Base-by-base conservation (phyloP, 148 eudicot species). In the Cornus controversa region DNA sequence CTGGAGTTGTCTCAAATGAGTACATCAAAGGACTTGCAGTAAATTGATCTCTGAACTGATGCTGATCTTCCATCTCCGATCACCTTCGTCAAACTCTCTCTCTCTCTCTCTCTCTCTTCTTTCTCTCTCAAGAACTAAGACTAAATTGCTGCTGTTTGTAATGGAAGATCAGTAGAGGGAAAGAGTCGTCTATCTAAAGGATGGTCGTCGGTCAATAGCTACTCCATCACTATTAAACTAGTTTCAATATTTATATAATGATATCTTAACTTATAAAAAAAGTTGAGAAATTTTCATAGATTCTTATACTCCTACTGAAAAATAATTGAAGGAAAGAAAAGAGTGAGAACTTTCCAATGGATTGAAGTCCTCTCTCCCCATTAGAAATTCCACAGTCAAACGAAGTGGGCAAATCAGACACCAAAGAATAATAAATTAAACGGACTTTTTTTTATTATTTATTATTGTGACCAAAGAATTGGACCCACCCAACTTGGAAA, bases 1-100 rank as follows among this genome's bases (percentile, higher is more conserved):
- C 79, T 34, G 73, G 75, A 63, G 79, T 66, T 5, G 79, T 63
- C 14, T 26, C 72, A 15, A 63, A 73, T 9, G 79, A 75, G 64
- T 69, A 34, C 68, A n/a, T 62, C 66, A 36, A 34, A 23, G 67
- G 77, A 37, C 77, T 60, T 15, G 18, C 53, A 29, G 11, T 58
- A n/a, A 60, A 73, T 28, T 58, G 10, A n/a, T 60, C 77, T 74
- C 20, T 31, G 10, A 22, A 58, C 29, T 34, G 37, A 50, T 29
- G 34, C 34, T 31, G 18, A 25, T 62, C 69, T 8, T 63, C 62
- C 77, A 36, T 63, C 24, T 11, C 23, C 68, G n/a, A n/a, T n/a
- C n/a, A n/a, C n/a, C n/a, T n/a, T n/a, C n/a, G n/a, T n/a, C n/a
- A n/a, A 20, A 10, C 22, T 22, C 26, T 8, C 72, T 42, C 57